phyloP scores from a whole-genome alignment of 257 asterid species.

The Ilex aquifolium region DNA sequence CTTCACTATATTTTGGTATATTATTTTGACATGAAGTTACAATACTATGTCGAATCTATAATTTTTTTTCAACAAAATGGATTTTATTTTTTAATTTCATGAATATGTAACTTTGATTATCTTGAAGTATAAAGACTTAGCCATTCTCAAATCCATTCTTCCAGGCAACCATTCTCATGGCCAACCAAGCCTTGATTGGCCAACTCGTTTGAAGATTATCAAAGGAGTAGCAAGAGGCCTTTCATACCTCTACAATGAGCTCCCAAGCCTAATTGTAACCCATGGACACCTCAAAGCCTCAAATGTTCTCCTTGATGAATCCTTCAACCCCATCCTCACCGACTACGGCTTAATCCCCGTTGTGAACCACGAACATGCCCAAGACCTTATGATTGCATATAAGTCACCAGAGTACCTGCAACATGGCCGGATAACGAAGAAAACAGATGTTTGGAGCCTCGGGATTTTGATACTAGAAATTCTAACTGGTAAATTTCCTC shows the following conservation, averaged over 20 bases:
- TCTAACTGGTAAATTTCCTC: conserved; percentile 63
- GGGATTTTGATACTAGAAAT: conserved; percentile 72
- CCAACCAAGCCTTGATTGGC: conserved; percentile 56
- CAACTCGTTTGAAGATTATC: conserved; percentile 54
- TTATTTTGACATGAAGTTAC: too few species aligned
- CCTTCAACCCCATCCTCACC: conserved; percentile 47
- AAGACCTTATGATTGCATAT: conserved; percentile 72
- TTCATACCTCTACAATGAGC: conserved; percentile 57
- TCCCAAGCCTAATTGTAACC: conserved; percentile 79
- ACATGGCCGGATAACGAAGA: conserved; percentile 55
- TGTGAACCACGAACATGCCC: conserved; percentile 70
- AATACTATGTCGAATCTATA: too few species aligned
- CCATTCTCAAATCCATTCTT: background rate
- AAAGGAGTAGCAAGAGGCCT: conserved; percentile 79
- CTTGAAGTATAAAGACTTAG: too few species aligned
- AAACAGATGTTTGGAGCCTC: conserved; percentile 81
- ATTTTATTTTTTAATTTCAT: too few species aligned
- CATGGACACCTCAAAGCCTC: conserved; percentile 93
- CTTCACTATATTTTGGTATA: too few species aligned
- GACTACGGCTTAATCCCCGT: conserved; percentile 85
- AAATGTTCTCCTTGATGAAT: conserved; percentile 59
- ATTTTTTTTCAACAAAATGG: too few species aligned
- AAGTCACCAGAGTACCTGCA: conserved; percentile 67
- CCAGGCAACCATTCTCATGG: conserved; percentile 51
- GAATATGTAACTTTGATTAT: too few species aligned